These are phyloP conservation scores for Gossypium davidsonii DNA, from an alignment of 441 rosid species.

Conservation along the genomic window DNA sequence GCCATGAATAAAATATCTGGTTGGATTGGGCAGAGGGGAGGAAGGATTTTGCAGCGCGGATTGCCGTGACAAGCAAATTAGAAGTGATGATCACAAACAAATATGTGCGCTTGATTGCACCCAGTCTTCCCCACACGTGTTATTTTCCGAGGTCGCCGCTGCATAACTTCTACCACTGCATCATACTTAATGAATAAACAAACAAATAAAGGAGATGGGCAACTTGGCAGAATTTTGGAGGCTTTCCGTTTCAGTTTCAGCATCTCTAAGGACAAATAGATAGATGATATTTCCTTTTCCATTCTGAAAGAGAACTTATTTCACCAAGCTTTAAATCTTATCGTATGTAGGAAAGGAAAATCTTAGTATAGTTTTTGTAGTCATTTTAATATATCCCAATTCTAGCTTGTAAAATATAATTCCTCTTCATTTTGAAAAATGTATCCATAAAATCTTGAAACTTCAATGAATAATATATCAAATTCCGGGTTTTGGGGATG, in stretches of 20 bases:
- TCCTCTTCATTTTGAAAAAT: too few relatives aligned
- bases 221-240: background rate
- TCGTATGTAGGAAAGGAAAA: background rate
- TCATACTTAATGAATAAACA: slow-evolving; percentile 3
- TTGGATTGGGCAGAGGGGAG: slow-evolving; percentile 18
- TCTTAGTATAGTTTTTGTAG: background rate
- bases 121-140: slow-evolving; percentile 9
- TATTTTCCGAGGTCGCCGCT: slow-evolving; percentile 14
- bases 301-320: background rate
- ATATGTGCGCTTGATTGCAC: slow-evolving; percentile 17
- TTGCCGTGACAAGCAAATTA: slow-evolving; percentile 27
- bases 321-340: background rate
- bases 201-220: background rate
- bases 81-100: slow-evolving; percentile 21
- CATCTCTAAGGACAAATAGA: background rate
- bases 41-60: slow-evolving; percentile 32
- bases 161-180: background rate
- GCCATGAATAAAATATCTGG: background rate
- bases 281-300: background rate
- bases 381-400: too few relatives aligned
- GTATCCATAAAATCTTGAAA: background rate
- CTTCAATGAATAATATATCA: background rate
- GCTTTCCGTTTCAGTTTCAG: background rate
- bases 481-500: background rate
- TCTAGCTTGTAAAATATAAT: too few relatives aligned